Evolutionary conservation across 1,139 yeast species (phyloP).

Genomic region (Protomyces gravidus): DNA sequence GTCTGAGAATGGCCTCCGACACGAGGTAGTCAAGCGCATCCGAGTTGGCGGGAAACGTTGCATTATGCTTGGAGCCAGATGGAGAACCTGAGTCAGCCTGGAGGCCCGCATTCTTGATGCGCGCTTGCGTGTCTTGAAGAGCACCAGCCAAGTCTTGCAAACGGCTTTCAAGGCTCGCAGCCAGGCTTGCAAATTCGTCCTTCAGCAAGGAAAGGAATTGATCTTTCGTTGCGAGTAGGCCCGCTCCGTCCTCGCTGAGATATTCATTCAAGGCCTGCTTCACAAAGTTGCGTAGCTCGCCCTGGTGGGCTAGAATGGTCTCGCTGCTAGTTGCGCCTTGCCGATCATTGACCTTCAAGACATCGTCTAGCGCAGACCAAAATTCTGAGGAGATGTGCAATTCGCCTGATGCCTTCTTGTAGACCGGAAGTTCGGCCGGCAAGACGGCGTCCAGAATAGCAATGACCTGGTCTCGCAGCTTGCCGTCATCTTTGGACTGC

Average conservation of each 20-base stretch:
- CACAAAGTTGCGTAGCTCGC: background rate
- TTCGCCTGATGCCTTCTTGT: background rate
- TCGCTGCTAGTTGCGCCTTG: background rate
- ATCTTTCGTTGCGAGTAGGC: background rate
- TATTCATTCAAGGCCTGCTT: background rate
- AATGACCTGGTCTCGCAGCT: background rate
- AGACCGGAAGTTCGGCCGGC: background rate
- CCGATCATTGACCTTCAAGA: background rate
- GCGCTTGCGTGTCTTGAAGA: background rate
- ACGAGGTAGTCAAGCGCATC: background rate
- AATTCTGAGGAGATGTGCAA: background rate
- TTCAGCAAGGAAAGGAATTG: background rate
- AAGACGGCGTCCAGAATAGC: background rate
- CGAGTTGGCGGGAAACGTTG: background rate
- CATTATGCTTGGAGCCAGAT: background rate
- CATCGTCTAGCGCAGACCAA: background rate
- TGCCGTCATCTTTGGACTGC: background rate
- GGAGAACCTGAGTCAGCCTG: background rate
- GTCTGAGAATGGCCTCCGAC: constrained; percentile 21
- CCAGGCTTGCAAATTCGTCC: background rate
- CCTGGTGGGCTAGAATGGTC: background rate
- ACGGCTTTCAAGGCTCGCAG: background rate
- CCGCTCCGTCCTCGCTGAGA: background rate
- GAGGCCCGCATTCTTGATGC: background rate
- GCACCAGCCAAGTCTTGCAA: background rate